Conservation (phyloP, 2,329 filamentous ascomycete species). For the Berkeleyomyces rouxiae region DNA sequence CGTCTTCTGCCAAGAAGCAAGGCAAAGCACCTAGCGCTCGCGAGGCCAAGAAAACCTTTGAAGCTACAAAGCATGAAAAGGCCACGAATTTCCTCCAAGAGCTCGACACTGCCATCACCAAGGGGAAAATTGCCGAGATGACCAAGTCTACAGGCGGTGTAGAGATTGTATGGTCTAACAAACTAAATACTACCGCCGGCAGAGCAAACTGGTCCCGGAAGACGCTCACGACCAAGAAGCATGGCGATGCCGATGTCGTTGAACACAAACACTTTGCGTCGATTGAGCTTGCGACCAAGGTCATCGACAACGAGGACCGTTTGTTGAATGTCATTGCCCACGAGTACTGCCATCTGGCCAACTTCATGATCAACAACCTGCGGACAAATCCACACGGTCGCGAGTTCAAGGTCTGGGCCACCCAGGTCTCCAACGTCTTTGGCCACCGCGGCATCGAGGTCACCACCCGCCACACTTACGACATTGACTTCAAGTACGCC, state of each 20-base stretch:
- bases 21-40: conserved; percentile 22
- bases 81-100: conserved; percentile 49
- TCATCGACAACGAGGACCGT: conserved; percentile 61
- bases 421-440: conserved; percentile 39
- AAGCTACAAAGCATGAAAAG: conserved; percentile 41
- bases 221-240: conserved; percentile 24
- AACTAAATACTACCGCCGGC: conserved; percentile 64
- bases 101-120: conserved; percentile 49
- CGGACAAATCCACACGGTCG: conserved; percentile 65
- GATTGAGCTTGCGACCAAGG: conserved; percentile 79
- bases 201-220: conserved; percentile 56
- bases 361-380: conserved; percentile 70
- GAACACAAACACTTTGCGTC: conserved; percentile 44
- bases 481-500: conserved; percentile 81
- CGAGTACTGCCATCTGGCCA: conserved; percentile 88
- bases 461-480: conserved; percentile 78
- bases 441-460: conserved; percentile 51
- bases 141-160: conserved; percentile 52
- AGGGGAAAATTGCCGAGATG: conserved; percentile 40
- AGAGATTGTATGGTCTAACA: conserved; percentile 56
- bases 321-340: conserved; percentile 87
- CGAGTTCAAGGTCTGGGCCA: conserved; percentile 65
- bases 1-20: conserved; percentile 15
- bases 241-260: conserved; percentile 1
- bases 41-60: conserved; percentile 43